phyloP scores from a whole-genome alignment of 2,329 filamentous ascomycete genomes.

The Cadophora sp. region DNA sequence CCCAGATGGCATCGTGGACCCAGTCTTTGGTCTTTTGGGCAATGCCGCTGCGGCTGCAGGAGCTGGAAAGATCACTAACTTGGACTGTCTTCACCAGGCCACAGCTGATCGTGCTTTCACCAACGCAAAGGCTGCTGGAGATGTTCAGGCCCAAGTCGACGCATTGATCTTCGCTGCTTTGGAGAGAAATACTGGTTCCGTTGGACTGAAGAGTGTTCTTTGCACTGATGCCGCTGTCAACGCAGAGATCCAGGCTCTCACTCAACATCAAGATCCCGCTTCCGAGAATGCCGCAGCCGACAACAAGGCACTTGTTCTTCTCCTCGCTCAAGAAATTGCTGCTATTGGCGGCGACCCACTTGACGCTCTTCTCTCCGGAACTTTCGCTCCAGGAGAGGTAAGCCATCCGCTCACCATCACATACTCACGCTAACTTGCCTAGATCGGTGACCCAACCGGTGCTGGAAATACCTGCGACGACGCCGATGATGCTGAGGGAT shows the following conservation, averaged over 20 bases:
- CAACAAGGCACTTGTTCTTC: constrained; percentile 68
- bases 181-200: constrained; percentile 66
- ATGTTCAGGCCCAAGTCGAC: constrained; percentile 58
- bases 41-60: constrained; percentile 57
- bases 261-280: constrained; percentile 73
- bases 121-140: constrained; percentile 62
- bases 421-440: constrained; percentile 29
- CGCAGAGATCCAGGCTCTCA: constrained; percentile 68
- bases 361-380: constrained; percentile 64
- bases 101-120: constrained; percentile 66
- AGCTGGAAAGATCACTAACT: constrained; percentile 55
- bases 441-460: constrained; percentile 51
- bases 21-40: constrained; percentile 60
- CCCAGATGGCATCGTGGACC: constrained; percentile 55
- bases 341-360: constrained; percentile 67
- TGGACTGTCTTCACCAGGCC: constrained; percentile 65
- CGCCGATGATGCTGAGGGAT: constrained; percentile 55
- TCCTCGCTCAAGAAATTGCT: constrained; percentile 65
- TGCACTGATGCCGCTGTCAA: constrained; percentile 67
- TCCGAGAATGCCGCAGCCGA: constrained; percentile 59
- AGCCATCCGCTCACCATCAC: constrained; percentile 43
- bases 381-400: constrained; percentile 66
- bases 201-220: constrained; percentile 62
- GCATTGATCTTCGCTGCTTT: constrained; percentile 61
- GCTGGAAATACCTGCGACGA: constrained; percentile 59